Evolutionary conservation across 345 rosid genomes (phyloP).

Genomic region (Bruguiera gymnorhiza): DNA sequence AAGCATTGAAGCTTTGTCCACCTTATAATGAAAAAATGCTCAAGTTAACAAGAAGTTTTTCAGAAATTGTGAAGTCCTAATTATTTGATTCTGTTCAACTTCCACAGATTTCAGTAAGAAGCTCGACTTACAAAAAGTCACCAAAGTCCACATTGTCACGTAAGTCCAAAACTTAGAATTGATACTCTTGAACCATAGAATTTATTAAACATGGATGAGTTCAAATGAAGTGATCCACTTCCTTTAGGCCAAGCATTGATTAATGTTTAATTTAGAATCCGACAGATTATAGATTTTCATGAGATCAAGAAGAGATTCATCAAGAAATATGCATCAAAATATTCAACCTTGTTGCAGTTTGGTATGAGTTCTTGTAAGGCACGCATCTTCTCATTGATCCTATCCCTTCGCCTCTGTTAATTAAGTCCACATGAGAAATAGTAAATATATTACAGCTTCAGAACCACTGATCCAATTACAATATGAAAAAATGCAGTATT

Average conservation of each 20-base stretch:
- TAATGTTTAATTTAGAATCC: not conserved
- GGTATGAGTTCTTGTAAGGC: conserved; percentile 94
- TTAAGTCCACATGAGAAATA: conserved; percentile 17
- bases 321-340: not conserved
- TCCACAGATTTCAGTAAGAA: not conserved
- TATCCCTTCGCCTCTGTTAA: conserved; percentile 80
- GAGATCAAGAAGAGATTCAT: not conserved
- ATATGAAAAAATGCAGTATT: conserved; percentile 2
- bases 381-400: conserved; percentile 94
- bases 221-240: not conserved
- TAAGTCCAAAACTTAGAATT: not conserved
- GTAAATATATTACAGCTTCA: conserved; percentile 15
- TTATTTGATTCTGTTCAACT: conserved; percentile 7
- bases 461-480: conserved; percentile 1
- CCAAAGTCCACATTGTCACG: not conserved
- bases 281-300: not conserved
- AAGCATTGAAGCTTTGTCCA: conserved; percentile 95
- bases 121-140: conserved; percentile 2
- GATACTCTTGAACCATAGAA: not conserved
- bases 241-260: not conserved
- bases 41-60: conserved; percentile 15
- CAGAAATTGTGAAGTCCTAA: conserved; percentile 4
- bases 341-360: conserved; percentile 76
- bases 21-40: conserved; percentile 40
- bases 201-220: not conserved